Evolutionary conservation across 345 rosid species (phyloP).

Genomic region (Salix caprea): DNA sequence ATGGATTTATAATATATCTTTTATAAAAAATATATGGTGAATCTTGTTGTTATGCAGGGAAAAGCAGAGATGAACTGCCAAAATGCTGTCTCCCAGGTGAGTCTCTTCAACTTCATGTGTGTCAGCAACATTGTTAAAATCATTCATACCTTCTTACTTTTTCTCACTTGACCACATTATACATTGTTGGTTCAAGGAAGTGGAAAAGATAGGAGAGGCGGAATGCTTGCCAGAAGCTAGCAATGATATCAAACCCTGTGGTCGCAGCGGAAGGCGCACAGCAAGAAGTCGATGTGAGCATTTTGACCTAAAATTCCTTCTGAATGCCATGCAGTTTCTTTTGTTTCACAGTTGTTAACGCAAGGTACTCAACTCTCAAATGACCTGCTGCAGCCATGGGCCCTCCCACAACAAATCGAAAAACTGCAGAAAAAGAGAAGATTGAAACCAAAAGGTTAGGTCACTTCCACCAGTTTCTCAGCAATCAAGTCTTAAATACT

Average conservation of each 20-base stretch:
- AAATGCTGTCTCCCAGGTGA: conserved; percentile 16
- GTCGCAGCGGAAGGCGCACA: conserved; percentile 30
- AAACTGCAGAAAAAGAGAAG: conserved; percentile 42
- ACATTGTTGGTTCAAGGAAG: conserved; percentile 19
- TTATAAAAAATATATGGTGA: no score
- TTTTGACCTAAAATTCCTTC: neutral
- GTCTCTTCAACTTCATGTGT: neutral
- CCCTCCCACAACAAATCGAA: conserved; percentile 30
- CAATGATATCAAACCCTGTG: conserved; percentile 19
- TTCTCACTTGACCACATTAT: neutral
- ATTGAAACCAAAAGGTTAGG: conserved; percentile 55
- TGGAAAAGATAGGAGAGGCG: conserved; percentile 16
- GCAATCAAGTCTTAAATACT: neutral
- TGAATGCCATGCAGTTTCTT: neutral
- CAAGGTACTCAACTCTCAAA: neutral
- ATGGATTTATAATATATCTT: no score
- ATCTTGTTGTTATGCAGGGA: conserved; percentile 15
- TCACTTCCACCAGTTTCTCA: neutral
- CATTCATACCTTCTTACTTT: neutral
- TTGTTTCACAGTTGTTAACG: neutral
- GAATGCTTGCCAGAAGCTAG: conserved; percentile 16
- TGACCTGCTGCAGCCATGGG: conserved; percentile 49
- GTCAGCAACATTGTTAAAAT: neutral
- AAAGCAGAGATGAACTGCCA: conserved; percentile 14
- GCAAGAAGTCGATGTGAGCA: conserved; percentile 50